These are phyloP conservation scores for Nigrograna mackinnonii DNA, from an alignment of 2,329 filamentous ascomycete genomes.

Conservation along the genomic window DNA sequence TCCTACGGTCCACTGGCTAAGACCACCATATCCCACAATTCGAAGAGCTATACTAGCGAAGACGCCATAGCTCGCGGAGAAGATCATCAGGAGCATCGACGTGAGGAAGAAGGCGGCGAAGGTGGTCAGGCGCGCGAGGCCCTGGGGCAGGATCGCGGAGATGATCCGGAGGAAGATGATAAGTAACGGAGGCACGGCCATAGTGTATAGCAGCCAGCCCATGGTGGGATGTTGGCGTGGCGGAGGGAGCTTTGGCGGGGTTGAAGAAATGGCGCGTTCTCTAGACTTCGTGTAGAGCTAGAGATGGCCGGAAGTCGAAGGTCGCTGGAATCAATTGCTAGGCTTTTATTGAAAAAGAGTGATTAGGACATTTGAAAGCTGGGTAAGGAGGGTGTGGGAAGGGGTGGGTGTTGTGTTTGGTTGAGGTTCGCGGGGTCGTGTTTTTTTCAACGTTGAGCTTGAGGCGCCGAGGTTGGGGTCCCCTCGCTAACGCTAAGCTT, in stretches of 20 bases:
- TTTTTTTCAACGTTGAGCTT: slow-evolving; percentile 21
- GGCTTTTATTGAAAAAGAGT: too few relatives aligned
- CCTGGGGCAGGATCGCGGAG: slow-evolving; percentile 29
- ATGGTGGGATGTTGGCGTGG: slow-evolving; percentile 19
- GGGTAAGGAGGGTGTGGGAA: too few relatives aligned
- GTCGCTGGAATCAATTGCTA: neutral
- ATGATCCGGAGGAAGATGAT: slow-evolving; percentile 32
- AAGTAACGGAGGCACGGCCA: slow-evolving; percentile 27
- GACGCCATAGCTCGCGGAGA: slow-evolving; percentile 71
- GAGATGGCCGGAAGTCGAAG: neutral
- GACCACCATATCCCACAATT: slow-evolving; percentile 70
- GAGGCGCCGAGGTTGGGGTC: slow-evolving; percentile 25
- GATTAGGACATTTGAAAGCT: too few relatives aligned
- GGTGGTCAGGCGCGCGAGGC: slow-evolving; percentile 43
- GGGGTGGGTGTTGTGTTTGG: slow-evolving; percentile 1
- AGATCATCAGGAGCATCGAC: slow-evolving; percentile 38
- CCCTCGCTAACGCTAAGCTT: slow-evolving; percentile 9
- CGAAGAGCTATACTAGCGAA: slow-evolving; percentile 73
- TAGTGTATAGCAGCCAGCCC: slow-evolving; percentile 35
- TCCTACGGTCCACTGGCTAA: slow-evolving; percentile 83
- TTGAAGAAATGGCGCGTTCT: neutral
- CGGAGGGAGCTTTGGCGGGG: slow-evolving; percentile 1
- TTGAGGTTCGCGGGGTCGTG: slow-evolving; percentile 11
- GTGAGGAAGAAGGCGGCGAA: slow-evolving; percentile 68
- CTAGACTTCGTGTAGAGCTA: too few relatives aligned